A percentile compares a stretch with the other conserved stretches of the same genome.
Evolutionary conservation across 352 stramenopile species (phyloP).

Genomic region (Globisporangium cederbergense): DNA sequence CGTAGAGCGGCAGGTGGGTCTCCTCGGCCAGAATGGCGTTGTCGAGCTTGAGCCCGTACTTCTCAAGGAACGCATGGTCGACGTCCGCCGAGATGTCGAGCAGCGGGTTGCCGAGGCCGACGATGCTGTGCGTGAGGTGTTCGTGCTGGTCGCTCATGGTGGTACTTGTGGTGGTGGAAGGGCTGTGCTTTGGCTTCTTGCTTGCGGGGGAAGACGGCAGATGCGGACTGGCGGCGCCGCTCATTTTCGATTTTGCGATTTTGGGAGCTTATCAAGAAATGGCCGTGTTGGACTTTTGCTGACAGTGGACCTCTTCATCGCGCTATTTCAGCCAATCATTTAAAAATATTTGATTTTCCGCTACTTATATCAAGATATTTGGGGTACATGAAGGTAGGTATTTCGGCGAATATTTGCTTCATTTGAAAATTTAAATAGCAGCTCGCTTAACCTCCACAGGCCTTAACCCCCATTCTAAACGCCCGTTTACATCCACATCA

Average conservation of each 20-base stretch:
- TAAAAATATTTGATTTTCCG: not conserved
- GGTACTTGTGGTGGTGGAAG: not conserved
- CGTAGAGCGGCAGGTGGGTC: slow-evolving; percentile 96
- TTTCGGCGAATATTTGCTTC: not conserved
- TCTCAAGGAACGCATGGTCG: slow-evolving; percentile 91
- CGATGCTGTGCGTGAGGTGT: slow-evolving; percentile 68
- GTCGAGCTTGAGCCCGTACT: slow-evolving; percentile 95
- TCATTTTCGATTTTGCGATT: slow-evolving; percentile 8
- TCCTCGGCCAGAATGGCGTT: slow-evolving; percentile 98
- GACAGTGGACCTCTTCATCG: not conserved
- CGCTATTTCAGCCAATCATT: slow-evolving; percentile 3
- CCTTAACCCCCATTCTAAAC: too few species aligned
- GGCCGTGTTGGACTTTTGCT: slow-evolving; percentile 4
- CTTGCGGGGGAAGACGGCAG: slow-evolving; percentile 20
- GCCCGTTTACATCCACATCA: too few species aligned
- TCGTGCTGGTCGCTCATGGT: slow-evolving; percentile 31
- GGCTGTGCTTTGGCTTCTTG: slow-evolving; percentile 21
- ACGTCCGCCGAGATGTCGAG: slow-evolving; percentile 98
- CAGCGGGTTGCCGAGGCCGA: slow-evolving; percentile 98
- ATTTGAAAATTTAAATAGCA: not conserved
- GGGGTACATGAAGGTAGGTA: not conserved
- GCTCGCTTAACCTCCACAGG: too few species aligned
- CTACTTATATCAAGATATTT: not conserved
- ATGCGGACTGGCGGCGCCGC: slow-evolving; percentile 13
- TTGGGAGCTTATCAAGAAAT: slow-evolving; percentile 1